phyloP scores from a whole-genome alignment of 805 yeast genomes.

The Cyberlindnera veronae region DNA sequence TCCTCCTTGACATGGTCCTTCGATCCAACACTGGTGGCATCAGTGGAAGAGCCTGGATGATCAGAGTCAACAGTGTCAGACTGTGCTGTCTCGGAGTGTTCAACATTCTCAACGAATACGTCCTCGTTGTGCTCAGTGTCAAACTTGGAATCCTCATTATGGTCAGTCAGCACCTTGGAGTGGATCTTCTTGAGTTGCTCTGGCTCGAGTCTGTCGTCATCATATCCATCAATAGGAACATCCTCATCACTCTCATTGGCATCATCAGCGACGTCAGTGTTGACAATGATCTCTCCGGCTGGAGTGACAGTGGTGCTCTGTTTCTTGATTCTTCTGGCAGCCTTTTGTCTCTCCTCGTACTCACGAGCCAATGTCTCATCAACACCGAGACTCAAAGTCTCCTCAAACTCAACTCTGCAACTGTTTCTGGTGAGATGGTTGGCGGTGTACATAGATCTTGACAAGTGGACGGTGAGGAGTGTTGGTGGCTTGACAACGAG shows the following conservation, averaged over 20 bases:
- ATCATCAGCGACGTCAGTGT: no score
- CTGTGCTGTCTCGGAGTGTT: conserved; percentile 1
- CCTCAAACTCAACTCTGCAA: conserved; percentile 67
- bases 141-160: conserved; percentile 19
- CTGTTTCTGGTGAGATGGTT: conserved; percentile 67
- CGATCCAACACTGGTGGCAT: conserved; percentile 19
- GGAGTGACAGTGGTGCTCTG: conserved; percentile 12
- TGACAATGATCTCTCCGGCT: conserved; percentile 13
- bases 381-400: conserved; percentile 45
- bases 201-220: conserved; percentile 25
- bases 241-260: conserved; percentile 4
- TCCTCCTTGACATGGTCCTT: conserved; percentile 7
- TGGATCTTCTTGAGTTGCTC: conserved; percentile 23
- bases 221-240: conserved; percentile 33
- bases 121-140: no score
- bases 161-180: conserved; percentile 24
- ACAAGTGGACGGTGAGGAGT: conserved; percentile 74
- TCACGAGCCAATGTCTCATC: conserved; percentile 34
- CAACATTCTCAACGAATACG: conserved; percentile 21
- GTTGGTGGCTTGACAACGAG: conserved; percentile 64
- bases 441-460: conserved; percentile 76
- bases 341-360: conserved; percentile 28
- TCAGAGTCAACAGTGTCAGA: conserved; percentile 9
- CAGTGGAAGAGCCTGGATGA: conserved; percentile 12
- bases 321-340: conserved; percentile 16